Base-by-base conservation (phyloP, 768 basidiomycete genomes). In the Sutorius australiensis region DNA sequence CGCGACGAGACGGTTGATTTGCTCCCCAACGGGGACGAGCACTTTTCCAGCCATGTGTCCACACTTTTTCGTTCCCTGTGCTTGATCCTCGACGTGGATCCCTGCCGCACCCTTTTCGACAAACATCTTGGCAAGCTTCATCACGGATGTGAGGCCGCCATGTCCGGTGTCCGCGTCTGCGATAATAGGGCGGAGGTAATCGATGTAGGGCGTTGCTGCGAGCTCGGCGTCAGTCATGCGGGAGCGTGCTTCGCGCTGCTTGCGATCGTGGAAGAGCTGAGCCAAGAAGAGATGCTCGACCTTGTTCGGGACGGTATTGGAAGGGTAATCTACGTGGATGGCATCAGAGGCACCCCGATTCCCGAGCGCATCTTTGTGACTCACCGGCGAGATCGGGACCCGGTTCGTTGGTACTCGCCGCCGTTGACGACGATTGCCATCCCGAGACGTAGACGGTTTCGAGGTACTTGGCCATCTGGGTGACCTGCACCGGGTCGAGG, bases 371-470 rank as follows among this genome's bases (percentile, higher is more conserved):
- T 46, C 16, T 32, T 24, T 3, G 6, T 12, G 13, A 66, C 77
- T 59, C 60, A 90, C 92, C 94, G 57, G 95, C 95, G 63, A 98
- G 89, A 80, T 98, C 95, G 12, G 97, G 97, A 32, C 97, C 97
- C 21, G 97, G 97, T 72, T 99, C 97, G 59, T 98, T 87, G 27
- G 92, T 89, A 67, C 84, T 88, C 0, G 90, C 88, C 2, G 97
- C 97, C 3, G 95, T 98, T 64, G 90, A 92, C 17, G 91, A 94
- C 16, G 87, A 92, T 64, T 92, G 90, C 90, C 89, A 92, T 5
- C 97, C 97, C 8, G 97, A 99, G 51, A 99, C 92, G 67, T 99
- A 99, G 61, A 99, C 90, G 3, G 95, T 98, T 74, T 98, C 97
- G 61, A 98, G 87, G 71, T 98, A 91, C 68, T 90, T 91, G 24